Base-by-base conservation (phyloP, 495 filamentous ascomycete genomes). In the Lasiosphaeria hispida region DNA sequence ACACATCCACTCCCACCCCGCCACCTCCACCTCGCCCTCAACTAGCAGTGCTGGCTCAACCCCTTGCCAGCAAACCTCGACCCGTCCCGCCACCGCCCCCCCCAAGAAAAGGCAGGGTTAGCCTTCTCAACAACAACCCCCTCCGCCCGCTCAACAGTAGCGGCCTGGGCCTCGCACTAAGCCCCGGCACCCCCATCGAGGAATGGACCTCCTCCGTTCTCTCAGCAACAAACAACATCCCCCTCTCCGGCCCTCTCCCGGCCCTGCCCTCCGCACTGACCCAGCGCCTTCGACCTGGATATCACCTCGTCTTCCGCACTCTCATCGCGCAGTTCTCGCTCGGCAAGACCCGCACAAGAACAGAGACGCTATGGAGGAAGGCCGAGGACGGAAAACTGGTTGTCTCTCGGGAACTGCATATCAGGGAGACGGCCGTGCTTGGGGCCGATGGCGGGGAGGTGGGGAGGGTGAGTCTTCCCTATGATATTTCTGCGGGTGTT, bases 221-320 rank as follows among this genome's bases (percentile, higher is more conserved):
- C 7, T 48, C 45, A 6, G 45, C 17, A 7, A 43, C 40, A 4
- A 43, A 43, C 4, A 43, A 43, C 13, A 11, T 43, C 40, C 6
- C 6, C 40, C 40, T 43, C 11, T 11, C n/a, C 13, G 13, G 13
- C 40, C 40, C 40, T 6, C 5, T 43, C 17, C 6, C 40, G 4
- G n/a, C 40, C 40, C 40, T 43, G 4, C 40, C 40, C n/a, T 6
- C 40, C 17, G 13, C 4, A 13, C 4, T 43, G 40, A 43, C 4
- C 6, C 40, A 13, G 40, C 6, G 4, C n/a, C 40, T 43, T 6
- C 5, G 13, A 5, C 4, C 13, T 13, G 40, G 11, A 15, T 43
- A 43, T n/a, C 40, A 43, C 40, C 40, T 43, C 11, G 40, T 43
- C 40, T 43, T 43, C 40, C 40, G 40, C 40, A 43, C 40, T 10